Percentiles rank a stretch among this genome's conserved stretches.
Conservation (phyloP, 805 yeast species). For the Cyberlindnera subsufficiens region DNA sequence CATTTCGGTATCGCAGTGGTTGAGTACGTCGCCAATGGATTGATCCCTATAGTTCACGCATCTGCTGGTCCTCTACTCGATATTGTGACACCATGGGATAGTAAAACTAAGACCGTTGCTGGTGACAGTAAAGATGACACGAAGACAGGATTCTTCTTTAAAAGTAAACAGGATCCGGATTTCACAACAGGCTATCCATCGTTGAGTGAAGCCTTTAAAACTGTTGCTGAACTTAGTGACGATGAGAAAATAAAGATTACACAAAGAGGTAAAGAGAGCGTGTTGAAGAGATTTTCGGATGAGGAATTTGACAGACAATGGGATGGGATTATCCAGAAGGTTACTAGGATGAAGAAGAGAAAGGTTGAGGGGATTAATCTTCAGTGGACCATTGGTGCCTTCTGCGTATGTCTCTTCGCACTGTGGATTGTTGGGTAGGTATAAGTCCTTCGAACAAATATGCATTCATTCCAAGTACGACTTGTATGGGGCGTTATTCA, state of each 20-base stretch:
- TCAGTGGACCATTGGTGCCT: too few relatives aligned
- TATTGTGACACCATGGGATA: slow-evolving; percentile 61
- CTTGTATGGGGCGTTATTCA: too few relatives aligned
- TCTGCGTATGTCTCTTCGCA: too few relatives aligned
- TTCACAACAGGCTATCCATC: slow-evolving; percentile 32
- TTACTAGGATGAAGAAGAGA: slow-evolving; percentile 28
- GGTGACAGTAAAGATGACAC: slow-evolving; percentile 29
- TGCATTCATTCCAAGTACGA: too few relatives aligned
- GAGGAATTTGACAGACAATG: slow-evolving; percentile 48
- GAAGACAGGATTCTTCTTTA: slow-evolving; percentile 78
- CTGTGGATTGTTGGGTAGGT: too few relatives aligned
- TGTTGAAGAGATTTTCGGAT: slow-evolving; percentile 55
- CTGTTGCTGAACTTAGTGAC: slow-evolving; percentile 34
- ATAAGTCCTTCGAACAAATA: too few relatives aligned
- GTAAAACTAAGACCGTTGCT: slow-evolving; percentile 22
- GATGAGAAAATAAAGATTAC: slow-evolving; percentile 37
- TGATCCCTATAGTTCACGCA: slow-evolving; percentile 86
- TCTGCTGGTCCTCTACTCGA: slow-evolving; percentile 93
- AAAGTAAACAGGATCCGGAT: slow-evolving; percentile 68
- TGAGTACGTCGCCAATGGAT: slow-evolving; percentile 82
- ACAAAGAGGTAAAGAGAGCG: slow-evolving; percentile 38
- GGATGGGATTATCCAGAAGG: slow-evolving; percentile 28
- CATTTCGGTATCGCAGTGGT: slow-evolving; percentile 98
- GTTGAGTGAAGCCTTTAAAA: slow-evolving; percentile 43
- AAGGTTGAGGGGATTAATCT: slow-evolving; percentile 40